Conservation (phyloP, 176 grass and related monocot species). For the Oryza brachyantha region DNA sequence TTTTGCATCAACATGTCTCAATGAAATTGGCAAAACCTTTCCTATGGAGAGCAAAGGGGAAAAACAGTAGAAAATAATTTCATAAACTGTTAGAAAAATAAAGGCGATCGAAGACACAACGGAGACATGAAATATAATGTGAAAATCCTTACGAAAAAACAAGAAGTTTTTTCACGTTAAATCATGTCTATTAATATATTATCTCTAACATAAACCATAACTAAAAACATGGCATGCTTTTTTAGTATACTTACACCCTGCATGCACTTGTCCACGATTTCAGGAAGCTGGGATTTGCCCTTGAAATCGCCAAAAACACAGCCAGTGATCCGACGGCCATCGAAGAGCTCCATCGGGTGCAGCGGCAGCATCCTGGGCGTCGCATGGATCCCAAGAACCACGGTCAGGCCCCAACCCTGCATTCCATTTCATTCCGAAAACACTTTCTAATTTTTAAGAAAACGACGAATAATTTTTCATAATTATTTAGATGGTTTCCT, state of each 20-base stretch:
- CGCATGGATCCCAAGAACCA: slow-evolving; percentile 72
- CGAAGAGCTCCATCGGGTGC: slow-evolving; percentile 91
- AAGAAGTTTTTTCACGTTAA: too few relatives aligned
- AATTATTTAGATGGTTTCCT: background rate
- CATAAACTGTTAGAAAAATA: too few relatives aligned
- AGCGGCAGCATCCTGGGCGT: slow-evolving; percentile 70
- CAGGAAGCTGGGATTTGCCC: slow-evolving; percentile 76
- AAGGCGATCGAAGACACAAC: too few relatives aligned
- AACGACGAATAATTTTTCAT: background rate
- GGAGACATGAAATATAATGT: too few relatives aligned
- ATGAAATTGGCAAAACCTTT: background rate
- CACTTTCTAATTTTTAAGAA: background rate
- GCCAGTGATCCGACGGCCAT: slow-evolving; percentile 61
- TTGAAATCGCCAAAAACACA: slow-evolving; percentile 78
- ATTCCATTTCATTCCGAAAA: background rate
- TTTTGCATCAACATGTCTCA: background rate
- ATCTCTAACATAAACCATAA: too few relatives aligned
- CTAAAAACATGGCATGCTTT: too few relatives aligned
- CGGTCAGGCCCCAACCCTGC: slow-evolving; percentile 85
- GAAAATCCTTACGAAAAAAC: too few relatives aligned
- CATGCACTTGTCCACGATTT: slow-evolving; percentile 62
- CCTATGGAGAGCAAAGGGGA: too few relatives aligned
- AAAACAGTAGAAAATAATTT: too few relatives aligned
- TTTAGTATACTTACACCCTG: slow-evolving; percentile 39
- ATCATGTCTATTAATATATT: too few relatives aligned